A percentile compares a stretch with the other conserved stretches of the same genome.
Evolutionary conservation across 2,329 filamentous ascomycete genomes (phyloP).

Genomic region (Penicillium janthinellum): DNA sequence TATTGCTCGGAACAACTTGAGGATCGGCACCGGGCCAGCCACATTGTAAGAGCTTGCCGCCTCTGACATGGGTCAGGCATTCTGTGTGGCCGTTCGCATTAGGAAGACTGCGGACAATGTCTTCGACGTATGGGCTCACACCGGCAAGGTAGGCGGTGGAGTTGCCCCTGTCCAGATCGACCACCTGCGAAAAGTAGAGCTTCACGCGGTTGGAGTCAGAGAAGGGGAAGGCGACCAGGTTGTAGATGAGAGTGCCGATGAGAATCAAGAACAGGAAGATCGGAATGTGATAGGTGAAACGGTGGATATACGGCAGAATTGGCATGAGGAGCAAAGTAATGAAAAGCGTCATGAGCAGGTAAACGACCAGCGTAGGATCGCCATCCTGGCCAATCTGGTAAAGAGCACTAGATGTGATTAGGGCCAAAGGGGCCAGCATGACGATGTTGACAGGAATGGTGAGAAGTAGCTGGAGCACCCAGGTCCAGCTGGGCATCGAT

Average conservation of each 20-base stretch:
- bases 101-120: conserved; percentile 70
- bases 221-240: conserved; percentile 85
- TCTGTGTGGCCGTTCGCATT: conserved; percentile 63
- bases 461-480: conserved; percentile 82
- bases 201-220: conserved; percentile 78
- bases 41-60: conserved; percentile 59
- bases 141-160: conserved; percentile 72
- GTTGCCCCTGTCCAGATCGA: conserved; percentile 73
- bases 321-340: conserved; percentile 75
- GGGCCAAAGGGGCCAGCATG: conserved; percentile 72
- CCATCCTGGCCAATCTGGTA: conserved; percentile 86
- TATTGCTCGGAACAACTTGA: conserved; percentile 57
- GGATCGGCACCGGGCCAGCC: conserved; percentile 70
- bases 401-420: conserved; percentile 71
- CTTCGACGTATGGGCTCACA: conserved; percentile 65
- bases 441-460: conserved; percentile 77
- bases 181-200: conserved; percentile 78
- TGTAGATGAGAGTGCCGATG: conserved; percentile 77
- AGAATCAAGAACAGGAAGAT: conserved; percentile 74
- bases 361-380: conserved; percentile 68
- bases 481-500: conserved; percentile 77
- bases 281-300: conserved; percentile 80
- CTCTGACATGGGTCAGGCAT: conserved; percentile 39
- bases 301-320: conserved; percentile 80
- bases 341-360: conserved; percentile 68